Conservation (phyloP, 2,329 filamentous ascomycete species). For the Parasarocladium wereldwijsianum region DNA sequence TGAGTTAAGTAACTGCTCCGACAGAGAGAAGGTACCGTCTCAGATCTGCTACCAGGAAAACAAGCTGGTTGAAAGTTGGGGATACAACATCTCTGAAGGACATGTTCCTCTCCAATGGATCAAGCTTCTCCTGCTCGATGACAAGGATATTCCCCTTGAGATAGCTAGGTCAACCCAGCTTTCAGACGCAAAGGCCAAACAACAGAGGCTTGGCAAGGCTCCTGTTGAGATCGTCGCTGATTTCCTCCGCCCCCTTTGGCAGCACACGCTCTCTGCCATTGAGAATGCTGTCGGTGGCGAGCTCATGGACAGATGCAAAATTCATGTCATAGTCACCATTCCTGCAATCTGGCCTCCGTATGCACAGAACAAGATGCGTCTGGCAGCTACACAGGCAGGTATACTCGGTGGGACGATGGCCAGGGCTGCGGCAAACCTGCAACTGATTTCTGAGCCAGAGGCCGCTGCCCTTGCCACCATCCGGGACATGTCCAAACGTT, state of each 20-base stretch:
- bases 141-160: constrained; percentile 12
- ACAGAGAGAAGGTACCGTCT: constrained; percentile 18
- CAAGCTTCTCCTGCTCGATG: constrained; percentile 23
- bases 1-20: constrained; percentile 8
- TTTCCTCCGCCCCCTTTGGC: constrained; percentile 14
- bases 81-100: constrained; percentile 13
- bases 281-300: background rate
- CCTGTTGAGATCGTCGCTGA: constrained; percentile 11
- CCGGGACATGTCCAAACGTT: constrained; percentile 9
- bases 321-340: constrained; percentile 25
- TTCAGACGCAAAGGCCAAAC: constrained; percentile 3
- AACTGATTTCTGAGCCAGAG: constrained; percentile 27
- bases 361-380: constrained; percentile 19
- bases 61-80: constrained; percentile 11
- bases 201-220: constrained; percentile 7
- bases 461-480: constrained; percentile 26
- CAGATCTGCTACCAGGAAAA: constrained; percentile 9
- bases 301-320: constrained; percentile 2
- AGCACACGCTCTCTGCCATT: constrained; percentile 6
- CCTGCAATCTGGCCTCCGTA: constrained; percentile 31
- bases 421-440: constrained; percentile 13
- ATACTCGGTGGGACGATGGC: constrained; percentile 13
- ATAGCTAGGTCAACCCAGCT: constrained; percentile 12
- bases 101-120: constrained; percentile 22
- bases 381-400: constrained; percentile 19